These are phyloP conservation scores for Daucus carota DNA, from an alignment of 129 eudicot species.

Conservation along the genomic window DH1_v3.0 NC_030385.2:44766501-44767000, in stretches of 20 bases:
- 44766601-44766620: constrained; percentile 11
- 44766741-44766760: constrained; percentile 19
- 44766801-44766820: constrained; percentile 6
- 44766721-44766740: constrained; percentile 25
- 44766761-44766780: not conserved
- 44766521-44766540: not conserved
- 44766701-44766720: too few relatives aligned
- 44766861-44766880: constrained; percentile 38
- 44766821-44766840: not conserved
- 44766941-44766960: constrained; percentile 35
- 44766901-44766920: constrained; percentile 50
- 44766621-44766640: too few relatives aligned
- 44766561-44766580: not conserved
- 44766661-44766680: too few relatives aligned
- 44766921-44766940: constrained; percentile 50
- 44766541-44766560: not conserved
- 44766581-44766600: not conserved
- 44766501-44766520: constrained; percentile 18
- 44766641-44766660: too few relatives aligned
- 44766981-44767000: constrained; percentile 79
- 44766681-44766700: too few relatives aligned
- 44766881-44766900: constrained; percentile 49
- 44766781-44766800: not conserved
- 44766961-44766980: constrained; percentile 40
- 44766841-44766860: not conserved